Conservation (phyloP, 768 basidiomycete genomes). For the Pleurotus citrinopileatus region DNA sequence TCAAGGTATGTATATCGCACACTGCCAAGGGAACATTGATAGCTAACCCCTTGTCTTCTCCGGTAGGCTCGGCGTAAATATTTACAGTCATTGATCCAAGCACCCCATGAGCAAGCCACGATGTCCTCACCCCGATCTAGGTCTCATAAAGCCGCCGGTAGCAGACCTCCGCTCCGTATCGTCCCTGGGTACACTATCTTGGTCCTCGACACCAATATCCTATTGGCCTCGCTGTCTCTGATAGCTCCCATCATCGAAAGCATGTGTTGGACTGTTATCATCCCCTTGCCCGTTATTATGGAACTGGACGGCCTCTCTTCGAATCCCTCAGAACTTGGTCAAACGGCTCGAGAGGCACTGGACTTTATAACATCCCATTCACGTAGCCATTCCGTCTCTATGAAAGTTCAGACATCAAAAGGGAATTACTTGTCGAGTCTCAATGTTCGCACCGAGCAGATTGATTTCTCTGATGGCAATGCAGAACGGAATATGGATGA, state of each 20-base stretch:
- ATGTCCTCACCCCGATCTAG: constrained; percentile 24
- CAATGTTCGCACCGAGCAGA: constrained; percentile 77
- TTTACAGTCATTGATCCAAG: constrained; percentile 63
- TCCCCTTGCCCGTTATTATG: constrained; percentile 94
- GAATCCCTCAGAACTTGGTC: constrained; percentile 63
- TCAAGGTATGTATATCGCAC: constrained; percentile 56
- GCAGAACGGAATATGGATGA: constrained; percentile 89
- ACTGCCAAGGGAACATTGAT: constrained; percentile 12
- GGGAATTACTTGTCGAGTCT: constrained; percentile 91
- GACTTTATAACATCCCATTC: constrained; percentile 73
- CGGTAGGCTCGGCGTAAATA: constrained; percentile 71
- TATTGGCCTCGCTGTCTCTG: constrained; percentile 77
- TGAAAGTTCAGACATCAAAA: constrained; percentile 94
- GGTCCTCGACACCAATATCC: constrained; percentile 92
- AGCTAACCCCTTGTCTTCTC: constrained; percentile 14
- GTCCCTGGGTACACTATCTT: constrained; percentile 87
- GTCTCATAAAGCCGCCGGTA: constrained; percentile 24
- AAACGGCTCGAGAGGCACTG: constrained; percentile 72
- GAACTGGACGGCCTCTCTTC: constrained; percentile 89
- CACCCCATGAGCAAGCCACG: constrained; percentile 29
- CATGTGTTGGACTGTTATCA: constrained; percentile 79
- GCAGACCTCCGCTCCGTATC: constrained; percentile 48
- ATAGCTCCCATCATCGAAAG: constrained; percentile 78
- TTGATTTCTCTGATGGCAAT: constrained; percentile 59
- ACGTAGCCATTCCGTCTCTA: constrained; percentile 66